Base-by-base conservation (phyloP, 495 filamentous ascomycete species). In the Aspergillus affinis region DNA sequence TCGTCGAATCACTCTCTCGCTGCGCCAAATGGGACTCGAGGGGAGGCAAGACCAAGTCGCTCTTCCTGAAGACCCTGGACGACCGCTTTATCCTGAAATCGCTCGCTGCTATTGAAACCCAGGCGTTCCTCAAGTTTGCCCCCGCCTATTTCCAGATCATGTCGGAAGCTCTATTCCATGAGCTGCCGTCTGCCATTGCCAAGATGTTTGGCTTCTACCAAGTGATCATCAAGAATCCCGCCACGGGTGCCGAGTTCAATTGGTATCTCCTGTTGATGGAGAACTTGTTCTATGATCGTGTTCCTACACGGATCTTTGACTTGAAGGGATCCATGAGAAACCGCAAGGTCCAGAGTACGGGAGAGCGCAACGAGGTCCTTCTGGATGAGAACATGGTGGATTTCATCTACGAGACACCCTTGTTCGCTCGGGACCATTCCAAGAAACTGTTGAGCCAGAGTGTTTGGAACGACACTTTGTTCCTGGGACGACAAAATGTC, bases 141-240 rank as follows among this genome's bases (percentile, higher is more conserved):
- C 94, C 93, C 0, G 90, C 92, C 9, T 99, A 99, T 75, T 99
- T 99, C 72, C 88, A 90, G 61, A 91, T 98, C 66, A 97, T 97
- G 91, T 89, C 91, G 15, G 88, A 98, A 69, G 92, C 91, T 0
- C 82, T 99, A 23, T 99, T 98, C 75, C 92, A 97, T 64, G 94
- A 97, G 64, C 81, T 99, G 6, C 94, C 94, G 2, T 94, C 92
- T 10, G 95, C 96, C 17, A 98, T 99, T 65, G 94, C 94, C 12
- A 99, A 99, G 77, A 98, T 99, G 95, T 85, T 98, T 50, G 94
- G 94, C 2, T 97, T 99, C 75, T 99, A 96, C 73, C 93, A 98
- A 65, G 88, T 99, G 60, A 86, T 89, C 63, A 97, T 99, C 76
- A 96, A 94, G 74, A 98, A 98, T 66, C 90, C 93, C 0, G 82